These are phyloP conservation scores for Vanrija sp. DNA, from an alignment of 1,284 basidiomycete genomes.

Conservation along the genomic window DNA sequence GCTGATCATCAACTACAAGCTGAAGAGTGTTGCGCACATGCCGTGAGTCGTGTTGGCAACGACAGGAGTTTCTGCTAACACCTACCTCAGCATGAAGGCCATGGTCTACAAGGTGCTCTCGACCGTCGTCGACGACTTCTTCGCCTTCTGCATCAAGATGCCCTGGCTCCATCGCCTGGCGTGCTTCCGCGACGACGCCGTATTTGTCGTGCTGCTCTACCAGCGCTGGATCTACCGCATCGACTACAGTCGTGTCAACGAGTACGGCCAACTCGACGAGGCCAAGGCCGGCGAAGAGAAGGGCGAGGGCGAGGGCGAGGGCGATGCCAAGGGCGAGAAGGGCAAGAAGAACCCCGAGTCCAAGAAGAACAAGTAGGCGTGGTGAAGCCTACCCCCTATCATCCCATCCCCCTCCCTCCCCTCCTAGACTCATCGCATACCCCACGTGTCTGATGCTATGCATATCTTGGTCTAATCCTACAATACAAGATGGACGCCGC, in stretches of 20 bases:
- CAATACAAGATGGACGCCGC: neutral
- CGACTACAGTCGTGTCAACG: constrained; percentile 89
- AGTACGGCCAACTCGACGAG: constrained; percentile 77
- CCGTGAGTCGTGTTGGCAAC: constrained; percentile 26
- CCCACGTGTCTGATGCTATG: too few species aligned
- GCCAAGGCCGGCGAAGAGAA: constrained; percentile 37
- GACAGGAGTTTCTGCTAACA: neutral
- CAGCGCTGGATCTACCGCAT: constrained; percentile 93
- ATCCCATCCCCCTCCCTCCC: too few species aligned
- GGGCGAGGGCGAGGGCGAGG: constrained; percentile 10
- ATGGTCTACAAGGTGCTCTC: constrained; percentile 85
- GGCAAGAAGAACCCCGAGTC: constrained; percentile 34
- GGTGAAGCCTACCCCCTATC: too few species aligned
- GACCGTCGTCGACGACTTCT: constrained; percentile 77
- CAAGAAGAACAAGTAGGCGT: constrained; percentile 39
- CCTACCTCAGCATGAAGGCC: constrained; percentile 65
- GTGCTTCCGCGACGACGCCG: constrained; percentile 73
- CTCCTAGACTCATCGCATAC: too few species aligned
- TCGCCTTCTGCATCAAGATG: constrained; percentile 88
- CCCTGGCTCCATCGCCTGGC: constrained; percentile 72
- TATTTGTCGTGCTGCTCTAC: constrained; percentile 57
- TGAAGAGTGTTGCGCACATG: constrained; percentile 61
- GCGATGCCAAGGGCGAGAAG: constrained; percentile 11
- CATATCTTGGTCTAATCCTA: neutral
- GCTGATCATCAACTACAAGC: constrained; percentile 86